Conservation (phyloP, 495 filamentous ascomycete species). For the Sphaerosporella brunnea region DNA sequence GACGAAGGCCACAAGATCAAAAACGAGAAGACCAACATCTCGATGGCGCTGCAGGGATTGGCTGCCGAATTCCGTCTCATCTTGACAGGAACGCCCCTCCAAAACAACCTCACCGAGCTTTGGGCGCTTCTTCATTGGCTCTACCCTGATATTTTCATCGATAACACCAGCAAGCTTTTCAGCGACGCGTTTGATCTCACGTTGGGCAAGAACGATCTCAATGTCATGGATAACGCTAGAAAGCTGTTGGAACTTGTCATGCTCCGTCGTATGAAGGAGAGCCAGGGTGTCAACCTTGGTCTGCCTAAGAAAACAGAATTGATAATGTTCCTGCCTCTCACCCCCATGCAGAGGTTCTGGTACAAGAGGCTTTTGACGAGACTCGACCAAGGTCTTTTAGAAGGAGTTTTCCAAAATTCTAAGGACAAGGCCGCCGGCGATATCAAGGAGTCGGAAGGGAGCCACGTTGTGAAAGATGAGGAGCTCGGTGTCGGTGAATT, state of each 20-base stretch:
- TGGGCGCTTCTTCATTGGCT: slow-evolving; percentile 97
- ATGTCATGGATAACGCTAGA: slow-evolving; percentile 37
- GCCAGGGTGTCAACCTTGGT: slow-evolving; percentile 38
- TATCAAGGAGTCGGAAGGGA: slow-evolving; percentile 9
- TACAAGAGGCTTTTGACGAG: slow-evolving; percentile 44
- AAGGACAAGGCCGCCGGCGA: slow-evolving; percentile 32
- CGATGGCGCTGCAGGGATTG: slow-evolving; percentile 76
- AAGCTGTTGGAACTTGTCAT: slow-evolving; percentile 42
- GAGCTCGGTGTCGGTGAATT: slow-evolving; percentile 18
- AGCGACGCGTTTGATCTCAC: slow-evolving; percentile 41
- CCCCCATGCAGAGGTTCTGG: slow-evolving; percentile 44
- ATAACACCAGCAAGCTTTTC: slow-evolving; percentile 36
- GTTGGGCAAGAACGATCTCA: slow-evolving; percentile 36
- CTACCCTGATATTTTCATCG: slow-evolving; percentile 54
- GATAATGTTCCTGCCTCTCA: slow-evolving; percentile 41
- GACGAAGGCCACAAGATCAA: slow-evolving; percentile 97
- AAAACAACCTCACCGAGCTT: slow-evolving; percentile 89
- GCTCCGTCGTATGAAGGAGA: slow-evolving; percentile 47
- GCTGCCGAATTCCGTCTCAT: slow-evolving; percentile 80
- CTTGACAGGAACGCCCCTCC: slow-evolving; percentile 88
- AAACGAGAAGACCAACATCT: slow-evolving; percentile 41
- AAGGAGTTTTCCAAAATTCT: slow-evolving; percentile 36
- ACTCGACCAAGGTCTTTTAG: slow-evolving; percentile 34
- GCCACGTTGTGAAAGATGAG: slow-evolving; percentile 6
- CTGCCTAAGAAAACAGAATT: slow-evolving; percentile 45